Base-by-base conservation (phyloP, 148 eudicot species). In the Vaccinium macrocarpon region DNA sequence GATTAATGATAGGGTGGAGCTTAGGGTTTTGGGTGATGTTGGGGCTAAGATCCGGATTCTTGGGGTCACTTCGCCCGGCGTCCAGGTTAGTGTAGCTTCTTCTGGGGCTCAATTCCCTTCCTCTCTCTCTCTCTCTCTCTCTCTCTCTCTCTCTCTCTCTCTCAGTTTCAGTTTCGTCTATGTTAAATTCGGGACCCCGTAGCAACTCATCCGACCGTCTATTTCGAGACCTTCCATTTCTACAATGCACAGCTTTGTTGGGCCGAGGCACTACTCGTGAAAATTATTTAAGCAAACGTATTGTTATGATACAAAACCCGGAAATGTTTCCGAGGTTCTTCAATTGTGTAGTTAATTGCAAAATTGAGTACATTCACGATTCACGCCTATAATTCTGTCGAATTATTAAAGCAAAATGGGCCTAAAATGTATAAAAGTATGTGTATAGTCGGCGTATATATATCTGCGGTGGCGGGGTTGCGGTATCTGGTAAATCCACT, bases 1-100 rank as follows among this genome's bases (percentile, higher is more conserved):
- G 66, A 27, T 94, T 79, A 89, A 96, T 78, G 99, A 96, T 71
- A 91, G 97, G 88, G 97, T 96, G 16, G 97, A 94, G 49, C 86
- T 96, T 18, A 89, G 94, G 91, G 91, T 96, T 25, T 70, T 93
- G 84, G 99, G 98, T 1, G 99, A 96, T 83, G 95, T 94, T 42
- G 91, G 95, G 18, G 99, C 98, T n/a, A 96, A 92, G 88, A 91
- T 96, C 88, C 91, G 97, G 86, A 88, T 94, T 27, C 68, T 96
- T 29, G 90, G 97, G 32, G 68, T 96, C 72, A 95, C 95, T 85
- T 94, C 99, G 1, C 99, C 98, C 8, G 94, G 90, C 25, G 97
- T 96, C 61, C 90, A 94, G 90, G 95, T 93, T 84, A 87, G 89
- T 77, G 61, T 56, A 48, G n/a, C 11, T 57, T 32, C 5, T 42